Base-by-base conservation (phyloP, 2,329 filamentous ascomycete species). In the Biscogniauxia sp. region DNA sequence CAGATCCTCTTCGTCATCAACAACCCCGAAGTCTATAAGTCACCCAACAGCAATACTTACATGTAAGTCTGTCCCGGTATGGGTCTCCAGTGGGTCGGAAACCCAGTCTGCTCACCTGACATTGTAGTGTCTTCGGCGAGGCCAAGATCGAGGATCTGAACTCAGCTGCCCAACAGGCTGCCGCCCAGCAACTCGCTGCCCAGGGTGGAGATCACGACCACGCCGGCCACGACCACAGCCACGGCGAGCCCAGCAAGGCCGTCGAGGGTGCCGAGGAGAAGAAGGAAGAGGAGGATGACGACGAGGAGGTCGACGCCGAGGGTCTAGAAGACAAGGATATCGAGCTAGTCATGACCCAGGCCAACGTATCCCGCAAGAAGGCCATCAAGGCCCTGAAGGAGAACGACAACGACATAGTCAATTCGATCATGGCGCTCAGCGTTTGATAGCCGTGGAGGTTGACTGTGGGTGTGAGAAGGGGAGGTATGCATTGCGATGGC, bases 121-220 rank as follows among this genome's bases (percentile, higher is more conserved):
- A 56, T 11, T 32, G 41, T 72, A 97, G 94, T 82, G 96, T 98
- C 80, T 99, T 99, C 78, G 95, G 95, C 79, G 96, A 99, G 86
- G 95, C 96, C 77, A 99, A 99, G 91, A 98, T 99, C 70, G 95
- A 99, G 88, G 96, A 99, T 81, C 86, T 98, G 75, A 99, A 98
- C 89, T 96, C 95, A 73, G 92, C 94, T 77, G 94, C 94, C 74
- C 95, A 98, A 84, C 92, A 94, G 74, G 92, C 91, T 70, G 95
- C 95, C 73, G 94, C 94, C 72, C 92, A 96, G 82, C 93, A 97
- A 83, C 91, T 99, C 72, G 93, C 93, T 73, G 88, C 88, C 68
- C 85, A 86, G 73, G 89, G 88, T 72, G 84, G 84, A 64, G 82
- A 82, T 70, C 80, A 82, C 70, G 82, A 81, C 69, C 79, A 81